Evolutionary conservation across 1,139 yeast species (phyloP).

Genomic region (Nakaseomyces delphensis): DNA sequence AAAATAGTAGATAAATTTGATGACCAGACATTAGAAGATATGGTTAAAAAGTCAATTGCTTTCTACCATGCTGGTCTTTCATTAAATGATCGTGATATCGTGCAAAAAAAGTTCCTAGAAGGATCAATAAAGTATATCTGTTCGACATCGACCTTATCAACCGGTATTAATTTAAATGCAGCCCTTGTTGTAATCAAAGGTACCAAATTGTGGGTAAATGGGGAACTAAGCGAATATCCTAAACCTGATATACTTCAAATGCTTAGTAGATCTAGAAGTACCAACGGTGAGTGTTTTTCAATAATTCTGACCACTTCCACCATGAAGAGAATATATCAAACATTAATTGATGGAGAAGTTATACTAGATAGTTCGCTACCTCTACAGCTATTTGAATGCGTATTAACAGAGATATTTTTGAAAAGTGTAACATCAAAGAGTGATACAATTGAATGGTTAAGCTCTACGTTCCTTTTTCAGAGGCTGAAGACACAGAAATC

Average conservation of each 20-base stretch:
- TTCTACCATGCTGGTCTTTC: slow-evolving; percentile 54
- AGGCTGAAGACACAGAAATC: slow-evolving; percentile 28
- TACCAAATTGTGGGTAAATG: slow-evolving; percentile 41
- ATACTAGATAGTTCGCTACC: slow-evolving; percentile 44
- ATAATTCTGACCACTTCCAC: slow-evolving; percentile 42
- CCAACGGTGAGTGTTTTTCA: slow-evolving; percentile 47
- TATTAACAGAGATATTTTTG: slow-evolving; percentile 44
- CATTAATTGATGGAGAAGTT: slow-evolving; percentile 38
- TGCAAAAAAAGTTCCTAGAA: slow-evolving; percentile 39
- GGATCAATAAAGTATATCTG: slow-evolving; percentile 41
- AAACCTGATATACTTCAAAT: slow-evolving; percentile 44
- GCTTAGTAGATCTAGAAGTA: slow-evolving; percentile 52
- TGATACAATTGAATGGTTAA: slow-evolving; percentile 43
- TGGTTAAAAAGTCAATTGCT: slow-evolving; percentile 36
- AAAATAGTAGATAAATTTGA: slow-evolving; percentile 9
- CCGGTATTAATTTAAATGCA: slow-evolving; percentile 97
- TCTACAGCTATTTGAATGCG: slow-evolving; percentile 37
- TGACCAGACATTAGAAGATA: slow-evolving; percentile 16
- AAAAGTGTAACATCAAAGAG: slow-evolving; percentile 35
- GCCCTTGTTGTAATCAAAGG: slow-evolving; percentile 91
- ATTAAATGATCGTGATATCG: slow-evolving; percentile 36
- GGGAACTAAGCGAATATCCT: slow-evolving; percentile 35
- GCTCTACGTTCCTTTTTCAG: slow-evolving; percentile 44
- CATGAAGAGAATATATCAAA: slow-evolving; percentile 35
- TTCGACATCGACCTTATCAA: slow-evolving; percentile 58